A percentile compares a stretch with the other conserved stretches of the same genome.
Evolutionary conservation across 176 grass and related monocot genomes (phyloP).

Genomic region (Ensete ventricosum): DNA sequence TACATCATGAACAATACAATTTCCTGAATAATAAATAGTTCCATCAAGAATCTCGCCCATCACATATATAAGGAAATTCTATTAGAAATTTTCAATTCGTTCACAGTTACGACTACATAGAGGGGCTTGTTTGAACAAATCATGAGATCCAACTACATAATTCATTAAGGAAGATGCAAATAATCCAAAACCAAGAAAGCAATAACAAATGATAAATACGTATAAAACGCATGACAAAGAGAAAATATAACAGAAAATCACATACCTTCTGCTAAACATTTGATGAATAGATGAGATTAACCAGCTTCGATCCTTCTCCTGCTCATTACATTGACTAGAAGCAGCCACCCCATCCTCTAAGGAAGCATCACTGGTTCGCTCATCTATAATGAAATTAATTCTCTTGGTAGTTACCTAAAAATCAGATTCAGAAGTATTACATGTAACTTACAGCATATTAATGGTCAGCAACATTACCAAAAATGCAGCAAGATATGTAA

Average conservation of each 20-base stretch:
- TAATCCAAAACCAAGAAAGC: too few species aligned
- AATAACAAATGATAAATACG: too few species aligned
- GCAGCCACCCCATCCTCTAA: conserved; percentile 42
- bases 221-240: background rate
- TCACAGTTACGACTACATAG: background rate
- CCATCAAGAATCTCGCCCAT: background rate
- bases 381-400: conserved; percentile 90
- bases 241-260: conserved; percentile 17
- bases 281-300: conserved; percentile 94
- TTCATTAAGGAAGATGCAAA: background rate
- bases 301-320: conserved; percentile 93
- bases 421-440: background rate
- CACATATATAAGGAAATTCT: background rate
- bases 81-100: background rate
- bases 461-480: background rate
- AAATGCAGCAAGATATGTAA: conserved; percentile 9
- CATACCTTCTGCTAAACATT: conserved; percentile 93
- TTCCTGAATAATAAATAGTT: background rate
- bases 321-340: conserved; percentile 46
- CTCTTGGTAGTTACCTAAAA: conserved; percentile 91
- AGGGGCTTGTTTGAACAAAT: background rate
- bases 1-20: too few species aligned
- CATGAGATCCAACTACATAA: background rate
- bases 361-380: conserved; percentile 35
- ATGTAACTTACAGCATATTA: background rate